Percentiles rank a stretch among this genome's conserved stretches.
These are phyloP conservation scores for Colletotrichum noveboracense DNA, from an alignment of 2,329 filamentous ascomycete genomes.

Conservation along the genomic window DNA sequence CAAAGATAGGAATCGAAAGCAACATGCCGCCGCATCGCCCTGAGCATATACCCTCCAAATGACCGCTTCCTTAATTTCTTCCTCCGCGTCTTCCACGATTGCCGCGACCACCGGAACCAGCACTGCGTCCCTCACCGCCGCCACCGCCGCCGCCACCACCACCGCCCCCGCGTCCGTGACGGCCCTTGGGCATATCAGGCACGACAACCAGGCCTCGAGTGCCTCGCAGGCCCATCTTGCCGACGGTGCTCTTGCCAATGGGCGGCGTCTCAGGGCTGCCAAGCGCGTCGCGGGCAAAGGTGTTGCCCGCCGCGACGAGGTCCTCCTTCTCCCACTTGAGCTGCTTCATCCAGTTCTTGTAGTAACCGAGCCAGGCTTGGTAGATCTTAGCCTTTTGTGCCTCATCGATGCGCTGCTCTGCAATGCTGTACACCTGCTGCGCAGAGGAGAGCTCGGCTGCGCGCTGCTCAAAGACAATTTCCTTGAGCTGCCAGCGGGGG, in stretches of 20 bases:
- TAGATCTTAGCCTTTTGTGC: conserved; percentile 54
- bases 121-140: conserved; percentile 12
- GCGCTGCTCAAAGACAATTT: conserved; percentile 57
- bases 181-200: conserved; percentile 42
- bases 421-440: conserved; percentile 41
- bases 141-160: conserved; percentile 28
- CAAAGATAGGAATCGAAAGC: not conserved
- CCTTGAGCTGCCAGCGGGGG: conserved; percentile 53
- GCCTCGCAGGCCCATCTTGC: conserved; percentile 64
- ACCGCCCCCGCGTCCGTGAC: conserved; percentile 25
- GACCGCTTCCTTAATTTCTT: not conserved
- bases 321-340: conserved; percentile 46
- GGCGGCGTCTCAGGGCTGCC: conserved; percentile 50
- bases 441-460: conserved; percentile 49
- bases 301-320: conserved; percentile 57
- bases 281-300: conserved; percentile 52
- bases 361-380: conserved; percentile 63
- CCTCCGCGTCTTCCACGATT: conserved; percentile 11
- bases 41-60: not conserved
- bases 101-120: conserved; percentile 5
- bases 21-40: not conserved
- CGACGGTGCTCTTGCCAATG: conserved; percentile 51
- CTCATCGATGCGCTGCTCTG: conserved; percentile 46
- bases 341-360: conserved; percentile 54
- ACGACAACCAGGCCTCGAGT: conserved; percentile 52